Evolutionary conservation across 2,329 filamentous ascomycete species (phyloP), one percentile per base, ranked within the genome.

Genomic region (Ilyonectria robusta): DNA sequence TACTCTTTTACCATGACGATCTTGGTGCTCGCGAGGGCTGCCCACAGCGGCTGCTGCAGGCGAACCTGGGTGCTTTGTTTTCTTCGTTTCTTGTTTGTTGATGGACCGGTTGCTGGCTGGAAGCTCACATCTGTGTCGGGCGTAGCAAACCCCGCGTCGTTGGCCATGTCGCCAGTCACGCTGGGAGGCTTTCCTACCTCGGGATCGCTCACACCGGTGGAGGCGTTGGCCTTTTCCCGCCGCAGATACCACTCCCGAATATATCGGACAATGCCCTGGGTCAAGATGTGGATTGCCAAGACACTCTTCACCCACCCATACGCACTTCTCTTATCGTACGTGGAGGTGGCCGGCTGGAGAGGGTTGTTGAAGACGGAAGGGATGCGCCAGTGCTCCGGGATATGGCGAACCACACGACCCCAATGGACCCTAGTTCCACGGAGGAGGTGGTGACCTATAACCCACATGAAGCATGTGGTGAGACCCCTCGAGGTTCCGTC

Each of bases 1-100:
- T 94, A 93, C 81, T 94, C 95, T 83, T 97, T 96, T 78, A 97
- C 91, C 82, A 97, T 94, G 75, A 96, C 95, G 79, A 98, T 95
- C 86, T 98, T 98, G 78, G 95, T 97, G 83, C 94, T 97, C 58
- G 95, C 95, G 74, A 98, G 88, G 54, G 95, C 95, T 70, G 95
- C 94, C 95, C 95, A 98, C 71, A 98, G 89, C 55, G 95, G 95
- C 82, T 98, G 95, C 78, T 94, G 91, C 79, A 94, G 93, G 80
- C 95, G 88, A 72, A 97, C 94, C 81, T 96, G 93, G 65, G 94
- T 94, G 78, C 93, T 95, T 82, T 97, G 94, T 83, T 96, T 95
- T 82, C 93, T 90, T 83, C 93, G 92, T 84, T 94, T 96, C 82
- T 96, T 97, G 70, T 87, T 89, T 84, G 83, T 88, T 78, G 81